Conservation (phyloP, 345 rosid genomes). For the Anacardium occidentale region DNA sequence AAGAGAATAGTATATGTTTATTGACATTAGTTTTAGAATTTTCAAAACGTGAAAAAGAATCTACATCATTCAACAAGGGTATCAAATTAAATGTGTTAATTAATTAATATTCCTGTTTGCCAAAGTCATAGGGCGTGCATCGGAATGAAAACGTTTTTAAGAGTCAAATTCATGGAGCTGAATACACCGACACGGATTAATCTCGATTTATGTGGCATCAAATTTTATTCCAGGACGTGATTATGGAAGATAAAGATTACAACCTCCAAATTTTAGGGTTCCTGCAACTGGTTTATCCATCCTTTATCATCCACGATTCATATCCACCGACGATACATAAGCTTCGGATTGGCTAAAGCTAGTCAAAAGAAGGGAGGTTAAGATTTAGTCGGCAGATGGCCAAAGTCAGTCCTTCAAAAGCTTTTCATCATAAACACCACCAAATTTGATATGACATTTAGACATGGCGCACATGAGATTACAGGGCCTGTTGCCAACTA, state of each 20-base stretch:
- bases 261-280: not conserved
- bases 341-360: too few species aligned
- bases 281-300: not conserved
- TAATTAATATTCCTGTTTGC: not conserved
- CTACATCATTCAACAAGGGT: not conserved
- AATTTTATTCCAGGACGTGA: not conserved
- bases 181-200: conserved; percentile 1
- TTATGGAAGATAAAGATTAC: not conserved
- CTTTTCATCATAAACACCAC: not conserved
- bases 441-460: not conserved
- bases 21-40: too few species aligned
- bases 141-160: not conserved
- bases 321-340: not conserved
- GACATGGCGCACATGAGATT: not conserved
- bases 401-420: not conserved
- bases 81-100: not conserved
- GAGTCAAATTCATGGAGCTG: not conserved
- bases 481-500: not conserved
- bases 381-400: not conserved
- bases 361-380: too few species aligned
- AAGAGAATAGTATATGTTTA: too few species aligned
- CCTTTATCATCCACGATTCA: too few species aligned
- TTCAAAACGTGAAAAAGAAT: not conserved
- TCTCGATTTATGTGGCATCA: not conserved
- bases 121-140: not conserved